Base-by-base conservation (phyloP, 805 yeast genomes). In the Candida pseudofarinosa region DNA sequence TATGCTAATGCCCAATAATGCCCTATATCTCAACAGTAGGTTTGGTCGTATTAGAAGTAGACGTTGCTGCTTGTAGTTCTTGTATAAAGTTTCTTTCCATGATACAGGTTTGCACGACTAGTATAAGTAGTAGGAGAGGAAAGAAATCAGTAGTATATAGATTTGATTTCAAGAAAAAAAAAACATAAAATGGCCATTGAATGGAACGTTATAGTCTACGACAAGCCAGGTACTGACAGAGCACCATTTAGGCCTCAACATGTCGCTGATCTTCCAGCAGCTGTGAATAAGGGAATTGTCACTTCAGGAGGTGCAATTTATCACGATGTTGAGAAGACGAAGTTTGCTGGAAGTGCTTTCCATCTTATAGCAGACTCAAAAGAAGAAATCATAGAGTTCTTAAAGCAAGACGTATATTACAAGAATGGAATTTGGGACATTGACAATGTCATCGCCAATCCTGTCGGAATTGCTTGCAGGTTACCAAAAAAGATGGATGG, bases 401-500 rank as follows among this genome's bases (percentile, higher is more conserved):
- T 87, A 59, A 76, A 80, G 54, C 53, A 66, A 38, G 95, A 87
- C 57, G 59, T 80, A 30, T 87, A 81, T 60, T 76, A 76, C 51
- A 71, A 69, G 51, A 69, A 71, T 30, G 90, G 88, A 1, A 74
- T 87, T 46, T 87, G 95, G 95, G 95, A 87, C 58, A 57, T 85
- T 46, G 78, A 78, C 32, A 74, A 71, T 42, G 82, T 76, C 15
- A 55, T 81, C 49, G 76, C 83, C 33, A 73, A 77, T 54, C 88
- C 88, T 37, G 51, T 60, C 28, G 69, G 68, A 1, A 45, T 69
- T 37, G 73, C 73, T 3, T 44, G 50, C 33, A 55, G 75, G 40
- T 38, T 59, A 19, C 71, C 66, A n/a, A 60, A 63, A 56, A 50
- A 52, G 34, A 47, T 67, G 57, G 62, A 63, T 5, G 71, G 71